phyloP scores from a whole-genome alignment of 2,329 filamentous ascomycete genomes.

The Madurella fahalii region DNA sequence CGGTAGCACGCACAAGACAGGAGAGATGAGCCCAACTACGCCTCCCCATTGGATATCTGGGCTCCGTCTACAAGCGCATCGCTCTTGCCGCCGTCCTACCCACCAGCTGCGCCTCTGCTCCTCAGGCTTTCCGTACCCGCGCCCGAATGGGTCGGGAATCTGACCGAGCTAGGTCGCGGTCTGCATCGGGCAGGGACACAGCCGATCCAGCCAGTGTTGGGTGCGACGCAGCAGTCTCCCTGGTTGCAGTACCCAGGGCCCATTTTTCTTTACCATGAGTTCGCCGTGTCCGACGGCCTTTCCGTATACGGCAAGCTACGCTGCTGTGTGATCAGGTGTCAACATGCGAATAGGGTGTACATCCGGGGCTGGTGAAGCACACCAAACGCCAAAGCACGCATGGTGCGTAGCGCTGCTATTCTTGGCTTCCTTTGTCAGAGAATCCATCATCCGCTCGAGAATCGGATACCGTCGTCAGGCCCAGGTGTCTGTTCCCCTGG shows the following conservation, averaged over 20 bases:
- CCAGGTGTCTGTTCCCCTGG: conserved; percentile 3
- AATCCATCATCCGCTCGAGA: conserved; percentile 8
- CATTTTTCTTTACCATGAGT: neutral
- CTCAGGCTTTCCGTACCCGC: neutral
- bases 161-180: conserved; percentile 1
- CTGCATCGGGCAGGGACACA: conserved; percentile 7
- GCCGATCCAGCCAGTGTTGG: neutral
- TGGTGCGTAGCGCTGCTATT: conserved; percentile 12
- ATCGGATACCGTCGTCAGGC: conserved; percentile 18
- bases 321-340: neutral
- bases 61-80: neutral
- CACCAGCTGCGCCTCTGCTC: neutral
- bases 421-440: conserved; percentile 6
- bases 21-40: neutral
- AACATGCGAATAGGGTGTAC: neutral
- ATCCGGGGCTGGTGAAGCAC: neutral
- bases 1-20: conserved; percentile 1
- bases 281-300: neutral
- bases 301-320: neutral
- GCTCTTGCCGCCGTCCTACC: conserved; percentile 6
- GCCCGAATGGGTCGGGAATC: neutral
- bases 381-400: neutral
- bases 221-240: neutral
- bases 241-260: conserved; percentile 3
- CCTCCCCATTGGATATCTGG: conserved; percentile 9